Conservation (phyloP, 352 stramenopile genomes). For the Stramenopiles sp. region DNA sequence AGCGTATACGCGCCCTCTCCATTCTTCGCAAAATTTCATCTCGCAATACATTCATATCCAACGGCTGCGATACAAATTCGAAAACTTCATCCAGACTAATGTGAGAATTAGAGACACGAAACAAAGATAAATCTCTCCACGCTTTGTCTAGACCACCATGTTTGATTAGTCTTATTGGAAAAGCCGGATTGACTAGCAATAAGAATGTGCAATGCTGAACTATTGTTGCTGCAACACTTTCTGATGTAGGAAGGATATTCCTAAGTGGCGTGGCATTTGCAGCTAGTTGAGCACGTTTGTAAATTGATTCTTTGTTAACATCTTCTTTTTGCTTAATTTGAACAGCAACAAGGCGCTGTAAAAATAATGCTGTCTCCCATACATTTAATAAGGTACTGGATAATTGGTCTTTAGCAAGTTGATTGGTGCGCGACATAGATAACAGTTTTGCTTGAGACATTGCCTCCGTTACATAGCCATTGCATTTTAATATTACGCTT, state of each 20-base stretch:
- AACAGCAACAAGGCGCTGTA: neutral
- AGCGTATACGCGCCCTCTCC: neutral
- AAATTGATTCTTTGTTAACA: neutral
- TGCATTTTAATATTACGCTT: neutral
- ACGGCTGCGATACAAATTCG: neutral
- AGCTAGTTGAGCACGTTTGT: neutral
- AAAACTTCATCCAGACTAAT: neutral
- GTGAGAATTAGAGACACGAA: no score
- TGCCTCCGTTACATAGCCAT: neutral
- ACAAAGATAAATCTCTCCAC: no score
- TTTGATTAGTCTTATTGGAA: neutral
- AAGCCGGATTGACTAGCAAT: neutral
- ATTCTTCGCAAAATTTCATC: neutral
- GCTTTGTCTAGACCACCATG: neutral
- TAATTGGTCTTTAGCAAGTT: neutral
- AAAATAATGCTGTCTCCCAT: neutral
- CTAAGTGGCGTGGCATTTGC: neutral
- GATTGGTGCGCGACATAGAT: neutral
- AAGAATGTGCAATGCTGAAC: neutral
- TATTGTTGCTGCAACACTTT: neutral
- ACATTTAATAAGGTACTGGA: neutral
- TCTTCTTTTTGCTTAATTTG: neutral
- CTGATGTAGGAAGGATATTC: neutral
- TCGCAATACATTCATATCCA: neutral
- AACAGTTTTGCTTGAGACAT: neutral